Percentiles rank a stretch among this genome's conserved stretches.
Conservation (phyloP, 768 basidiomycete species). For the Suillus luteus region DNA sequence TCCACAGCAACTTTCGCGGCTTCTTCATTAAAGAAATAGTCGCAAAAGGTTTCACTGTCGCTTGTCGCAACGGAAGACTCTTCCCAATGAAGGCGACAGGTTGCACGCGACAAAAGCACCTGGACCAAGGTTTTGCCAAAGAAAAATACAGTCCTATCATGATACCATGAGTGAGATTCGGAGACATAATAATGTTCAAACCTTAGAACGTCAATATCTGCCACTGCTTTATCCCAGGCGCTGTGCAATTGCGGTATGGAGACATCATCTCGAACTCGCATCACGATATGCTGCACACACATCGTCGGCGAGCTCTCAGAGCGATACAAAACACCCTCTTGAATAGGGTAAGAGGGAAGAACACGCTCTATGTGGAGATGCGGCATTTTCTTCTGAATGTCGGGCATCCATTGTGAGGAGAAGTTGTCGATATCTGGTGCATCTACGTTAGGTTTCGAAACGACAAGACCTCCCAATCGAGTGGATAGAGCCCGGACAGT, state of each 20-base stretch:
- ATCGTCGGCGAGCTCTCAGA: conserved; percentile 39
- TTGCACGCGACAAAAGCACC: conserved; percentile 24
- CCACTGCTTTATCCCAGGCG: conserved; percentile 38
- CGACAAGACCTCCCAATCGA: conserved; percentile 16
- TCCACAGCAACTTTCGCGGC: conserved; percentile 25
- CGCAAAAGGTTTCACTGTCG: conserved; percentile 21
- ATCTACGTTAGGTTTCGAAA: not conserved
- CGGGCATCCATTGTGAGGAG: conserved; percentile 22
- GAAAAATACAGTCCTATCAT: conserved; percentile 33
- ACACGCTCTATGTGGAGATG: conserved; percentile 18
- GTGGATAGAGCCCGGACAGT: conserved; percentile 24
- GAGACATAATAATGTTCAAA: conserved; percentile 7
- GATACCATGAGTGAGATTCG: not conserved
- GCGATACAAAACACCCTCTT: conserved; percentile 48
- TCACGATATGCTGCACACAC: conserved; percentile 48
- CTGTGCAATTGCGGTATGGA: conserved; percentile 27
- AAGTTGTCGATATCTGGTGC: conserved; percentile 15
- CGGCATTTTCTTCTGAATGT: conserved; percentile 13
- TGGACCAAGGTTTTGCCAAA: conserved; percentile 32
- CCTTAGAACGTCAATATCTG: conserved; percentile 31
- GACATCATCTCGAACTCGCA: conserved; percentile 28
- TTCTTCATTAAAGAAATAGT: conserved; percentile 24
- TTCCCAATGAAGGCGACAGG: conserved; percentile 19
- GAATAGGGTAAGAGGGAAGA: conserved; percentile 48
- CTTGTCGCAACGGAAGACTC: conserved; percentile 15